Percentiles rank a stretch among this genome's conserved stretches.
Evolutionary conservation across 805 yeast species (phyloP).

Genomic region (Barnettozyma californica): DNA sequence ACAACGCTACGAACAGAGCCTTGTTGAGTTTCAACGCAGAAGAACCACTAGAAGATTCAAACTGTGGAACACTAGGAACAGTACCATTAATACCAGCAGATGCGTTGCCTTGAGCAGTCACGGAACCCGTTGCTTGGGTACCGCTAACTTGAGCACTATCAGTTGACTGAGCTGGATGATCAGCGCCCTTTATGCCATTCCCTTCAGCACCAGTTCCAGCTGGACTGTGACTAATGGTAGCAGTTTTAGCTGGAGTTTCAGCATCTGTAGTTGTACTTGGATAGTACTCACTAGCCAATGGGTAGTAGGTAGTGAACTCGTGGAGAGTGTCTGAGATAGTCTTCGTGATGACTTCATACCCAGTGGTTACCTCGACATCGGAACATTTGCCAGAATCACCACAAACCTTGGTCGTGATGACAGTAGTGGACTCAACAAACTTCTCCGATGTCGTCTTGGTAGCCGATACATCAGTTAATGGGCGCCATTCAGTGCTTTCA

Average conservation of each 20-base stretch:
- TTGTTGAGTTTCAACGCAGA: constrained; percentile 2
- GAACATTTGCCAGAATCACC: constrained; percentile 1
- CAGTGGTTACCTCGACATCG: constrained; percentile 1
- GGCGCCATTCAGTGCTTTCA: not conserved
- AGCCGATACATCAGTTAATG: not conserved
- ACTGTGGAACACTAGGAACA: not conserved
- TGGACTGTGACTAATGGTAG: not conserved
- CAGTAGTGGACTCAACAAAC: constrained; percentile 1
- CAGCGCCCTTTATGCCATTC: not conserved
- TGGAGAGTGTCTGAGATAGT: constrained; percentile 3
- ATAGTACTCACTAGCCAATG: not conserved
- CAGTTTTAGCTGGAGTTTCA: not conserved
- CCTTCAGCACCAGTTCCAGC: not conserved
- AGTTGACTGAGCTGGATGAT: not conserved
- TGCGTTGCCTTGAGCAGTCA: not conserved
- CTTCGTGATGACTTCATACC: constrained; percentile 3
- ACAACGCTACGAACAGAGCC: not conserved
- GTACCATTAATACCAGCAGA: not conserved
- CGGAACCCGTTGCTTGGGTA: not conserved
- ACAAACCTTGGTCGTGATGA: constrained; percentile 1
- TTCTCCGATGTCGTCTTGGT: not conserved
- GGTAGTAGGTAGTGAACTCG: constrained; percentile 3
- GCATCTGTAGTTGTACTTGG: not conserved
- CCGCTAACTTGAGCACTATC: not conserved
- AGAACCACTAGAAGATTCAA: constrained; percentile 2